Conservation (phyloP, 2,329 filamentous ascomycete species). For the Pseudofabraea citricarpa region DNA sequence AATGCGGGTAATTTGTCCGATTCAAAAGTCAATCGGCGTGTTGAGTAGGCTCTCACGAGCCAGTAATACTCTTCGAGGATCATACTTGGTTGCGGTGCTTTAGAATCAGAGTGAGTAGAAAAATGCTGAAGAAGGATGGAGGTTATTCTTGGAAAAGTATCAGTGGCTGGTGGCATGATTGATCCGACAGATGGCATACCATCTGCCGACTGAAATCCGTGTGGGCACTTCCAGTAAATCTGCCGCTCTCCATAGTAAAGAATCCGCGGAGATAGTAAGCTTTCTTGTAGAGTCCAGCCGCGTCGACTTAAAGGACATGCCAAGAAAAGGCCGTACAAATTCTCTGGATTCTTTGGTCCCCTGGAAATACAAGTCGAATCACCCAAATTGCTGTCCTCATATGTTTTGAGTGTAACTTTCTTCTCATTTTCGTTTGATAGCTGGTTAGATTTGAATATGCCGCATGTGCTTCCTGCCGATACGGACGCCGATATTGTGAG, state of each 20-base stretch:
- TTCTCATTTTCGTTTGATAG: conserved; percentile 17
- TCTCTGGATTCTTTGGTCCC: too few species aligned
- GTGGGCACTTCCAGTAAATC: neutral
- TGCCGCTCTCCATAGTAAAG: conserved; percentile 1
- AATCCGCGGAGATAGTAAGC: conserved; percentile 13
- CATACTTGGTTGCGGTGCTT: too few species aligned
- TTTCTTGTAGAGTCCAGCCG: too few species aligned
- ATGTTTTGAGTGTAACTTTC: too few species aligned
- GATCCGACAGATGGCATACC: too few species aligned
- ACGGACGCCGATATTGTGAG: conserved; percentile 17
- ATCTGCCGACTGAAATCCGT: too few species aligned
- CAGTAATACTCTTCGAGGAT: neutral
- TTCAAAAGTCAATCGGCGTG: neutral
- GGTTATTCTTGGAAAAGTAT: neutral
- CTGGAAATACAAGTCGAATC: too few species aligned
- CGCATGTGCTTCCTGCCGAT: conserved; percentile 3
- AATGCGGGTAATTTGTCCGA: conserved; percentile 21
- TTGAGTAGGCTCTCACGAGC: neutral
- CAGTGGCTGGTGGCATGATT: too few species aligned
- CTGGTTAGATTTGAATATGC: conserved; percentile 6
- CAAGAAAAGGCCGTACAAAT: too few species aligned
- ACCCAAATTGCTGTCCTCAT: too few species aligned
- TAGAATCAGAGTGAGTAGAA: neutral
- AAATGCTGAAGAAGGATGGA: neutral
- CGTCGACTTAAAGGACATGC: too few species aligned